These are phyloP conservation scores for Linderina pennispora DNA, from an alignment of 192 early-diverging fungal species.

Conservation along the genomic window DNA sequence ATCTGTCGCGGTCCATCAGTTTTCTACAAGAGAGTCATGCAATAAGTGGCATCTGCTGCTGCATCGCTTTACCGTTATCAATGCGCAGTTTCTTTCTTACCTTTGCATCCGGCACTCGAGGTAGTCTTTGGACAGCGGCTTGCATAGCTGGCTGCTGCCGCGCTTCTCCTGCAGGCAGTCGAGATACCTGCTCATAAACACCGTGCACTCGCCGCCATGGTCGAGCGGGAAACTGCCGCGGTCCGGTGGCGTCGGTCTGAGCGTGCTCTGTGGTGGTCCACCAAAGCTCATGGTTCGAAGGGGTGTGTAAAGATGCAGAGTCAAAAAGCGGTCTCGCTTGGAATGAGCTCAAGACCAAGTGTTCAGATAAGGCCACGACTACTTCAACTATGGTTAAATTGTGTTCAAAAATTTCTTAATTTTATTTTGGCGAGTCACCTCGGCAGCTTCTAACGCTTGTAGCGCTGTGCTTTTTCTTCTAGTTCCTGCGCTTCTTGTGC, in stretches of 20 bases:
- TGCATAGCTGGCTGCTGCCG: conserved; percentile 66
- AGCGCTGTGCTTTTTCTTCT: conserved; percentile 6
- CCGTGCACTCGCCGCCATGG: conserved; percentile 77
- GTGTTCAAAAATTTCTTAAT: too few relatives aligned
- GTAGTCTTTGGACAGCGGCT: conserved; percentile 68
- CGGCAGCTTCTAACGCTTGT: neutral
- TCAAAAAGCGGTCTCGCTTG: too few relatives aligned
- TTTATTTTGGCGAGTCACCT: too few relatives aligned
- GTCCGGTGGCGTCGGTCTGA: conserved; percentile 70
- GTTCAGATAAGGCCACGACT: too few relatives aligned
- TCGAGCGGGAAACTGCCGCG: conserved; percentile 90
- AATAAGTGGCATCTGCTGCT: too few relatives aligned
- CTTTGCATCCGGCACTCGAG: conserved; percentile 89
- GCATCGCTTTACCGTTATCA: neutral
- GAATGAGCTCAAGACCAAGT: too few relatives aligned
- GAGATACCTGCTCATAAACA: conserved; percentile 74
- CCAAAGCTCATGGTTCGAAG: conserved; percentile 65
- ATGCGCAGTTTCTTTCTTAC: conserved; percentile 28
- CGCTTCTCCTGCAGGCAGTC: conserved; percentile 67
- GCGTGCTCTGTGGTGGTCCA: conserved; percentile 57
- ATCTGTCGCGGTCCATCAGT: conserved; percentile 46
- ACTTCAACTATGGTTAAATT: too few relatives aligned
- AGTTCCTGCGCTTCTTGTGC: conserved; percentile 37
- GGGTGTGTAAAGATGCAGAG: neutral
- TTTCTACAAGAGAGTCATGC: conserved; percentile 9